Base-by-base conservation (phyloP, 2,329 filamentous ascomycete genomes). In the Metarhizium rileyi region DNA sequence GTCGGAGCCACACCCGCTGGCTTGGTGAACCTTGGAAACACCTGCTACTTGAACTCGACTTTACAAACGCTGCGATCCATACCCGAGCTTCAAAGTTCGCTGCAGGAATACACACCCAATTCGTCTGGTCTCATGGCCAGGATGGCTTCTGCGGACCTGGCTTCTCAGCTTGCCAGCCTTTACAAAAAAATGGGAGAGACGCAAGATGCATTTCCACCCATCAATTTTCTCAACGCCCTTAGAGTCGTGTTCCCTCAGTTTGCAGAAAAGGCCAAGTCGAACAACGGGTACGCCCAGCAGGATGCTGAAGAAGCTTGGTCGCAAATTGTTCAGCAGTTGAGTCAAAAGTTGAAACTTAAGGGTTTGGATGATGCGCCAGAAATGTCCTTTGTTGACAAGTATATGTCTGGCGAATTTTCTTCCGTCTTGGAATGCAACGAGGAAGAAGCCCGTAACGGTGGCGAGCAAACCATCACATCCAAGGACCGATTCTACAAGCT, bases 261-360 rank as follows among this genome's bases (percentile, higher is more conserved):
- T 63, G 90, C 89, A 10, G 90, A 98, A 70, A 85, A 81, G 61
- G 81, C 89, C 49, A 90, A 87, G 65, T 84, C 84, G 28, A 87
- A 88, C 22, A 76, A 84, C 51, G 90, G 87, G 6, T 97, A 85
- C 63, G 90, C 93, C n/a, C 93, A 98, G 69, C 93, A 98, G 69
- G 93, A 98, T 71, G 93, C 93, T 1, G 93, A 98, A 67, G 93
- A 98, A 68, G 93, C 91, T 44, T 98, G 91, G 90, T 93, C 91
- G 20, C 91, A 97, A 64, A 94, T 98, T 53, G 72, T 98, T 5
- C 82, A 86, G 42, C 87, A 91, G 61, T 71, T 98, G 35, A 82
- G 86, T 54, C 80, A 86, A 60, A 91, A 87, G 63, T 71, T 97
- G 46, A 84, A 81, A 63, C 68, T 86, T 55, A 82, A 80, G 59